These are phyloP conservation scores for Bipolaris oryzae DNA, from an alignment of 2,329 filamentous ascomycete species.

Conservation along the genomic window DNA sequence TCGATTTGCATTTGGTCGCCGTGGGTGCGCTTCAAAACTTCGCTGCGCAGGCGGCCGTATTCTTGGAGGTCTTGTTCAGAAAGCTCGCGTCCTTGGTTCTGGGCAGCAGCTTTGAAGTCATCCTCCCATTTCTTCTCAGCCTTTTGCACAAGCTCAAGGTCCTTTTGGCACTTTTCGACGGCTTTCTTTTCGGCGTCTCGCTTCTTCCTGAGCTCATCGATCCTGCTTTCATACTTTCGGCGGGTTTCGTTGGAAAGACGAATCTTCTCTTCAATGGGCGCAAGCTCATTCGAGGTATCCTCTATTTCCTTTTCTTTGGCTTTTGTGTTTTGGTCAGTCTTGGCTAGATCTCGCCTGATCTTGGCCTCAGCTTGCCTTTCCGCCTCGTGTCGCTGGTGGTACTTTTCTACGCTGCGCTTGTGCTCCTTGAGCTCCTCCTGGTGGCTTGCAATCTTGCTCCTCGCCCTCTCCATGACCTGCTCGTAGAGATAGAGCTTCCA, in stretches of 20 bases:
- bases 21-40: slow-evolving; percentile 83
- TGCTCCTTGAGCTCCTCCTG: slow-evolving; percentile 95
- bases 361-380: slow-evolving; percentile 83
- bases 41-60: slow-evolving; percentile 81
- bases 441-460: slow-evolving; percentile 86
- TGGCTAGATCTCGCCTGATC: slow-evolving; percentile 75
- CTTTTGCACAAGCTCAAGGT: slow-evolving; percentile 84
- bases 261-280: slow-evolving; percentile 93
- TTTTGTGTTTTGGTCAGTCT: slow-evolving; percentile 84
- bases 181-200: slow-evolving; percentile 71
- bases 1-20: slow-evolving; percentile 82
- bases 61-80: slow-evolving; percentile 86
- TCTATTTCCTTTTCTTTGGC: slow-evolving; percentile 86
- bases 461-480: slow-evolving; percentile 88
- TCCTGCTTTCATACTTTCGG: slow-evolving; percentile 69
- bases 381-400: slow-evolving; percentile 77
- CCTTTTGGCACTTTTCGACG: slow-evolving; percentile 77
- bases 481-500: slow-evolving; percentile 99
- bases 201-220: slow-evolving; percentile 75
- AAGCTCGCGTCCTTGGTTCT: slow-evolving; percentile 84
- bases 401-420: slow-evolving; percentile 83
- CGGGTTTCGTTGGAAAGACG: slow-evolving; percentile 72
- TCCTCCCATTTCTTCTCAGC: slow-evolving; percentile 87
- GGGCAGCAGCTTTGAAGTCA: slow-evolving; percentile 82
- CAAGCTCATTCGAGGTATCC: slow-evolving; percentile 80